phyloP scores from a whole-genome alignment of 139 green algal genomes.

The Tetraselmis chui region DNA sequence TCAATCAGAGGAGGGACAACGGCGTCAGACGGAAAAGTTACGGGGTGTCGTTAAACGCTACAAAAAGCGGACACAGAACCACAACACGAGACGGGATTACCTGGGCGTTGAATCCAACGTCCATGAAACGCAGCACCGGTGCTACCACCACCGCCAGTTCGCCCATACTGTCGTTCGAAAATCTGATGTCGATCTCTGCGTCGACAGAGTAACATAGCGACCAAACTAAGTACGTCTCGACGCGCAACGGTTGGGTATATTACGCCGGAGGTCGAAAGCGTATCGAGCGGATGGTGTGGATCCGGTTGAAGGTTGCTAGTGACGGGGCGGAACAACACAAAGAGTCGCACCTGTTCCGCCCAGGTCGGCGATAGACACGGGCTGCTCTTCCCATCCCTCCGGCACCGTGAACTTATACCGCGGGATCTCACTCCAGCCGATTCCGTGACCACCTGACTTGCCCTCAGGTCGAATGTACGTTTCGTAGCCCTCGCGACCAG shows the following conservation, averaged over 20 bases:
- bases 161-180: conserved; percentile 56
- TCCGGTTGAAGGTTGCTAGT: too few relatives aligned
- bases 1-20: not conserved
- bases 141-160: conserved; percentile 78
- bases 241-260: too few relatives aligned
- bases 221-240: too few relatives aligned
- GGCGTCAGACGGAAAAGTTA: too few relatives aligned
- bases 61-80: not conserved
- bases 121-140: conserved; percentile 79
- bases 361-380: conserved; percentile 94
- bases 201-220: conserved; percentile 2
- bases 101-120: conserved; percentile 40
- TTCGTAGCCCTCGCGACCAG: conserved; percentile 57
- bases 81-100: not conserved
- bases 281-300: too few relatives aligned
- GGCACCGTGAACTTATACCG: conserved; percentile 79
- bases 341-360: conserved; percentile 59
- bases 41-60: conserved; percentile 15
- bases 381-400: conserved; percentile 69
- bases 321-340: too few relatives aligned
- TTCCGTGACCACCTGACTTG: conserved; percentile 77
- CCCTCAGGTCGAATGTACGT: conserved; percentile 75
- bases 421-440: conserved; percentile 90
- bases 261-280: too few relatives aligned
- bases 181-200: conserved; percentile 82